These are phyloP conservation scores for Phragmites australis DNA, from an alignment of 176 grass and related monocot genomes.

Conservation along the genomic window DNA sequence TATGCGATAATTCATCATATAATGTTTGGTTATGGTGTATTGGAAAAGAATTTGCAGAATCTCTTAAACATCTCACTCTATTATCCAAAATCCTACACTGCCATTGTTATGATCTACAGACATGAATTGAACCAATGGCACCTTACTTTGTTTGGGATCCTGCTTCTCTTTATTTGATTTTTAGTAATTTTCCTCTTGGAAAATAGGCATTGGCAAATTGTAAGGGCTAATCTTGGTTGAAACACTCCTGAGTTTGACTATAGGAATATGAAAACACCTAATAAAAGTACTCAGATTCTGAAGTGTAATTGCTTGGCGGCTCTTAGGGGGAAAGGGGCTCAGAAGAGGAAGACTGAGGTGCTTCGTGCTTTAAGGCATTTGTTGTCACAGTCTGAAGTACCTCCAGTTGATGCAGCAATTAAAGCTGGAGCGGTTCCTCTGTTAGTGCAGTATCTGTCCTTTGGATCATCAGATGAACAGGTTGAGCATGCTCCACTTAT, in stretches of 20 bases:
- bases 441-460: slow-evolving; percentile 84
- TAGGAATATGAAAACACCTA: not conserved
- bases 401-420: slow-evolving; percentile 79
- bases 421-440: slow-evolving; percentile 82
- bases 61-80: slow-evolving; percentile 2
- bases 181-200: not conserved
- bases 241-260: not conserved
- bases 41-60: not conserved
- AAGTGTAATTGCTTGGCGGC: slow-evolving; percentile 18
- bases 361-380: slow-evolving; percentile 78
- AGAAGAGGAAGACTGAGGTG: slow-evolving; percentile 71
- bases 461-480: slow-evolving; percentile 95
- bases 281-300: not conserved
- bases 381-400: slow-evolving; percentile 85
- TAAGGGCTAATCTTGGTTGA: not conserved
- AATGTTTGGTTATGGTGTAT: slow-evolving; percentile 30
- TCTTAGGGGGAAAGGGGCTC: slow-evolving; percentile 75
- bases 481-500: slow-evolving; percentile 42
- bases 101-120: slow-evolving; percentile 3
- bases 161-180: slow-evolving; percentile 3
- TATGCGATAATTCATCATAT: not conserved
- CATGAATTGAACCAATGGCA: not conserved
- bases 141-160: not conserved
- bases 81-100: not conserved
- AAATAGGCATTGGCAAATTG: not conserved